Base-by-base conservation (phyloP, 2,329 filamentous ascomycete species). In the Ophioceras dolichostomum region DNA sequence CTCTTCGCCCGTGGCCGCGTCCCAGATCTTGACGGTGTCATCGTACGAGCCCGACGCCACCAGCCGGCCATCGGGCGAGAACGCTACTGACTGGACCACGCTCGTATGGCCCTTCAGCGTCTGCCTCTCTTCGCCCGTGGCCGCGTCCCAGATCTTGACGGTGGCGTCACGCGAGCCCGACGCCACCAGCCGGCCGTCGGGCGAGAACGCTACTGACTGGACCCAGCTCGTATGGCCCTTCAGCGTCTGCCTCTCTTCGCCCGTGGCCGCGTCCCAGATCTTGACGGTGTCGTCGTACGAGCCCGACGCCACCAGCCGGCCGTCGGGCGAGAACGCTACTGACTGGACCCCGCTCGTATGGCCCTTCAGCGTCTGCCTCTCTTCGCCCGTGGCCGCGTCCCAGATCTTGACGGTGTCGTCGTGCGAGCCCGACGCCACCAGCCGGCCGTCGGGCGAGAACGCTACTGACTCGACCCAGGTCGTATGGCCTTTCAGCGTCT, bases 321-420 rank as follows among this genome's bases (percentile, higher is more conserved):
- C 32, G 37, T 45, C 41, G 17, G 33, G 43, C 28, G 42, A 47
- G 43, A 46, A 46, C 20, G 43, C 42, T 8, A 46, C 34, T 10
- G 21, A 31, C 17, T 12, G 13, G 14, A 35, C 37, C 24, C 6
- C 12, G n/a, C 18, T 20, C 14, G 13, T 34, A 30, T 39, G 22
- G 31, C 37, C 37, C 18, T 35, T 18, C 3, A 39, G 17, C 20
- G 32, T 21, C 18, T 34, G 32, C 13, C 13, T 7, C 18, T n/a
- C 17, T 13, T 20, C 10, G 18, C 17, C 32, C 32, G 42, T 44
- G 24, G 37, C 32, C 5, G 30, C 31, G 32, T 49, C 47, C 41
- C 38, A 43, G 33, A 43, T 29, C 40, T 20, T 37, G 30, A 44
- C 31, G 13, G 40, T 37, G 4, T 24, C 3, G 29, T 40, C 36